phyloP scores from a whole-genome alignment of 2,329 filamentous ascomycete genomes.

The Aphanocladium album region DNA sequence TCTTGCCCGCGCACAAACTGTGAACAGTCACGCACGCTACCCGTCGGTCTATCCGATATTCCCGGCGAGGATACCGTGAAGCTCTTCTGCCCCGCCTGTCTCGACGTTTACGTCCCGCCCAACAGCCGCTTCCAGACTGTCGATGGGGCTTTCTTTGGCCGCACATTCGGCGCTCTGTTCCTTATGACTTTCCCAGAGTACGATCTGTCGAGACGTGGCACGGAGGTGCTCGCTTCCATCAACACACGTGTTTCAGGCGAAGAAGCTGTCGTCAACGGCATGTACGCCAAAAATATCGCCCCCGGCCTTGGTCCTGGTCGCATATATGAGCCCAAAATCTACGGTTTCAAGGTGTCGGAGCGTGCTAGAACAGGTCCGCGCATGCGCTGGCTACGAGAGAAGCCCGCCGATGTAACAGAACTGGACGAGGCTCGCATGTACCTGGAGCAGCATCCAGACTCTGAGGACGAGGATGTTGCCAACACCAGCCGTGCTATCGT shows the following conservation, averaged over 20 bases:
- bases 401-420: conserved; percentile 73
- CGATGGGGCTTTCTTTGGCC: conserved; percentile 96
- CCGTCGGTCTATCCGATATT: conserved; percentile 89
- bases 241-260: conserved; percentile 31
- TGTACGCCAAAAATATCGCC: conserved; percentile 80
- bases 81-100: conserved; percentile 92
- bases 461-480: conserved; percentile 54
- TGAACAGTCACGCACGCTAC: conserved; percentile 82
- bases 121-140: conserved; percentile 97
- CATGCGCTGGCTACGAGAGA: conserved; percentile 93
- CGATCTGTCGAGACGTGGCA: conserved; percentile 71
- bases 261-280: conserved; percentile 70
- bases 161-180: conserved; percentile 94
- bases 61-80: conserved; percentile 97
- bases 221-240: conserved; percentile 46
- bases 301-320: conserved; percentile 76
- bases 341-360: conserved; percentile 92
- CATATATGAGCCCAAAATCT: conserved; percentile 93
- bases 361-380: conserved; percentile 82
- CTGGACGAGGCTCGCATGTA: conserved; percentile 70
- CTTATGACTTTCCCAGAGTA: conserved; percentile 98
- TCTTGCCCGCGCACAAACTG: conserved; percentile 93
- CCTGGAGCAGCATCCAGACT: conserved; percentile 48
- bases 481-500: conserved; percentile 36
- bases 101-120: conserved; percentile 94